Conservation (phyloP, 768 basidiomycete genomes). For the Termitomyces bulborhizus region DNA sequence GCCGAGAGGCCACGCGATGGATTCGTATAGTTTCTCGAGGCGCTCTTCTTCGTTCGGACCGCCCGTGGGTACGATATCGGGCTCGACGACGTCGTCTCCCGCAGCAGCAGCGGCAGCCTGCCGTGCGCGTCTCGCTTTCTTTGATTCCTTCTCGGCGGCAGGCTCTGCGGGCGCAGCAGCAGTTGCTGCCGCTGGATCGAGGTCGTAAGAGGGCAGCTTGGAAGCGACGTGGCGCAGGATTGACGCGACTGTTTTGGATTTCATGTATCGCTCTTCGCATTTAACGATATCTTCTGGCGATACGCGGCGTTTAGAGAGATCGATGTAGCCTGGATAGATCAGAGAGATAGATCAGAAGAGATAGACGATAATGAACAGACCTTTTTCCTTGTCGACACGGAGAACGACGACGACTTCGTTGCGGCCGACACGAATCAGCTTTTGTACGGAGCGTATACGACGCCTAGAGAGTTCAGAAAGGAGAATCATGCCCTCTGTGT, state of each 20-base stretch:
- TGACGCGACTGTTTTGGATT: constrained; percentile 92
- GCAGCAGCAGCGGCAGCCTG: constrained; percentile 23
- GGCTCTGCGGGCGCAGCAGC: constrained; percentile 12
- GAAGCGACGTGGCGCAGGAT: constrained; percentile 90
- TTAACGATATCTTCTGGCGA: constrained; percentile 98
- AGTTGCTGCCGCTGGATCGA: constrained; percentile 3
- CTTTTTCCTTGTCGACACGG: constrained; percentile 98
- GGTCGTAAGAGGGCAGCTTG: constrained; percentile 51
- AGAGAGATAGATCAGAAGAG: not conserved
- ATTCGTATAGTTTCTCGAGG: constrained; percentile 83
- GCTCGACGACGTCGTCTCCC: constrained; percentile 34
- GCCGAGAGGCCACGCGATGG: constrained; percentile 90
- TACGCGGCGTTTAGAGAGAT: constrained; percentile 96
- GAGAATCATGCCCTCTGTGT: constrained; percentile 98
- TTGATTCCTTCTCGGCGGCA: constrained; percentile 41
- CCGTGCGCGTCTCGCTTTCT: constrained; percentile 40
- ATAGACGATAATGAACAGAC: constrained; percentile 18
- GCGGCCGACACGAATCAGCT: constrained; percentile 93
- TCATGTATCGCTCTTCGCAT: constrained; percentile 44
- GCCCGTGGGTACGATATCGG: not conserved
- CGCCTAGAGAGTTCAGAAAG: constrained; percentile 96
- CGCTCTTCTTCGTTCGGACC: constrained; percentile 67
- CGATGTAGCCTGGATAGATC: constrained; percentile 82
- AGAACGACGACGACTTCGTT: constrained; percentile 99
- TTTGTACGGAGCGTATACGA: constrained; percentile 96